Evolutionary conservation across 345 rosid genomes (phyloP).

Genomic region (Rhodamnia argentea): DNA sequence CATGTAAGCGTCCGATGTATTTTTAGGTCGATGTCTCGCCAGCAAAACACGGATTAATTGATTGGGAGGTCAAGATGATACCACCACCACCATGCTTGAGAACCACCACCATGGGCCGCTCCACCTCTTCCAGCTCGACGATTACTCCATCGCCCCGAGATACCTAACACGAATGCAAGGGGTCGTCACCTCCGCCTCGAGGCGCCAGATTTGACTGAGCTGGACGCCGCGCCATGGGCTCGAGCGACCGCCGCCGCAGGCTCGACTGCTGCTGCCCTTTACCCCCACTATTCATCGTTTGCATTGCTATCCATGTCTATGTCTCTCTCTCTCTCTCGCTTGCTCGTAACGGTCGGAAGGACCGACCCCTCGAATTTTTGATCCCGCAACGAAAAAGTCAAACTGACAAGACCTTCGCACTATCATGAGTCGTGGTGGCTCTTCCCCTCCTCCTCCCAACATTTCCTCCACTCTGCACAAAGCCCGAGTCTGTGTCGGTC

Average conservation of each 20-base stretch:
- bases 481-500: background rate
- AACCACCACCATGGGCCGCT: background rate
- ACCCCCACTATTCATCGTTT: background rate
- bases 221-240: no score
- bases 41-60: no score
- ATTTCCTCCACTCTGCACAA: background rate
- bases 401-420: background rate
- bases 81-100: no score
- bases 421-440: background rate
- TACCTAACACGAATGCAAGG: background rate
- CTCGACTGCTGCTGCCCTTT: no score
- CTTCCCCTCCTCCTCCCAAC: background rate
- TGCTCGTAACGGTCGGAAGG: background rate
- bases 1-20: no score
- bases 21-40: no score
- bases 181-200: background rate
- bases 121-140: background rate
- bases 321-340: background rate
- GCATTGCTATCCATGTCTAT: background rate
- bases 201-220: no score
- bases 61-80: no score
- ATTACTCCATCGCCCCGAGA: background rate
- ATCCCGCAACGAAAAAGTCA: background rate
- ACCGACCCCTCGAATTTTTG: background rate
- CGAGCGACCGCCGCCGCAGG: no score